A percentile compares a stretch with the other conserved stretches of the same genome.
Conservation (phyloP, 768 basidiomycete species). For the Naganishia randhawae region DNA sequence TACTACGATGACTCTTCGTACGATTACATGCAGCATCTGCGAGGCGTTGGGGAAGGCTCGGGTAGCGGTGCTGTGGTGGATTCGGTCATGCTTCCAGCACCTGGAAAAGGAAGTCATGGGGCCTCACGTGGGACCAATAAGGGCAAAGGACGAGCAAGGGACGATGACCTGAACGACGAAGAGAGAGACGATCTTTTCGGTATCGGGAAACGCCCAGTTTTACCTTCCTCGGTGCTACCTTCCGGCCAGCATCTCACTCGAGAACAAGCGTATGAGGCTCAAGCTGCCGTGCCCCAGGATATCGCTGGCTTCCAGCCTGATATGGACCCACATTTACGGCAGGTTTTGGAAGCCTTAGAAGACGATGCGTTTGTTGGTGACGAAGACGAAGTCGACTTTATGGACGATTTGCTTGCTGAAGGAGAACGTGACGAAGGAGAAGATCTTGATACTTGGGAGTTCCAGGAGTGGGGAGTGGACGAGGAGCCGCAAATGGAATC, state of each 20-base stretch:
- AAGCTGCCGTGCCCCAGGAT: constrained; percentile 73
- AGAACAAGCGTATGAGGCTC: constrained; percentile 53
- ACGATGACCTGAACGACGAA: constrained; percentile 22
- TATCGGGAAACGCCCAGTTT: constrained; percentile 11
- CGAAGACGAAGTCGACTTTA: constrained; percentile 52
- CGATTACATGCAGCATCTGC: constrained; percentile 97
- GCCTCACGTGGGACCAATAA: constrained; percentile 37
- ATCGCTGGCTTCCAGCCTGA: constrained; percentile 87
- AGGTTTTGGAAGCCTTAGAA: constrained; percentile 87
- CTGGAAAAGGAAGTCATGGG: constrained; percentile 27
- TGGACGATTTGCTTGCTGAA: constrained; percentile 70
- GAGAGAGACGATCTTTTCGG: constrained; percentile 29
- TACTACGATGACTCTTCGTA: constrained; percentile 95
- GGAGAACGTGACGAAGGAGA: constrained; percentile 56
- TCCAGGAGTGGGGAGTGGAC: constrained; percentile 43
- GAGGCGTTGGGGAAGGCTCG: constrained; percentile 62
- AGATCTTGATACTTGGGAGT: constrained; percentile 43
- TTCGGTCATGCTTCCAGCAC: constrained; percentile 60
- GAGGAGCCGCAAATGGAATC: constrained; percentile 26
- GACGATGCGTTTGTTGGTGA: constrained; percentile 82
- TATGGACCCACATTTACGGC: constrained; percentile 92
- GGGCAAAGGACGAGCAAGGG: constrained; percentile 21
- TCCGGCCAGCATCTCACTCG: constrained; percentile 67
- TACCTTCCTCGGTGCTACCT: constrained; percentile 40
- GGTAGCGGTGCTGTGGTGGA: constrained; percentile 55